Base-by-base conservation (phyloP, 441 rosid species). In the Manihot esculenta region DNA sequence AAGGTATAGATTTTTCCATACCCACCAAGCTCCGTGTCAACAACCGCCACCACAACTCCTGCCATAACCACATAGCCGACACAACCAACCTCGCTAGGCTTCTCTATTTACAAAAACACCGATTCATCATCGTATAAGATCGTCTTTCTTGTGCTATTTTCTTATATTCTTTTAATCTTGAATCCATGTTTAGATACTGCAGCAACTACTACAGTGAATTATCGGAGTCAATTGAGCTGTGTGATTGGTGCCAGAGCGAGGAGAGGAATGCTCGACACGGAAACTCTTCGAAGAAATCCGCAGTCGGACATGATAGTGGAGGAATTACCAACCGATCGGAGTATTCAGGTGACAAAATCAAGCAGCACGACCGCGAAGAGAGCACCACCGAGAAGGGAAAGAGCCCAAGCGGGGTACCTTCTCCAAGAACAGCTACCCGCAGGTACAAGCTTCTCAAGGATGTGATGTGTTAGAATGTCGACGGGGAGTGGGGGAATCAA, bases 401-500 rank as follows among this genome's bases (percentile, higher is more conserved):
- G 79, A 76, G 78, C 71, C 79, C 75, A 1, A 72, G 80, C 11
- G 83, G 93, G 0, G 79, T 79, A 10, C 96, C 96, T 14, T 90
- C 97, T 64, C 97, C 97, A 11, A 73, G 95, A 75, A 72, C 94
- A 1, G 77, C 90, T 1, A 86, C 96, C 13, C 94, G 99, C 75
- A 86, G 97, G 95, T 94, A 94, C 86, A 94, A 94, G 97, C 95
- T 94, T 68, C 99, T 94, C 77, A 94, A 94, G 89, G 99, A 94
- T 77, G 99, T 94, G 67, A 90, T 94, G 97, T 92, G 97, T 72
- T 91, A 75, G 53, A 51, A 20, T 6, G 41, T 35, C 5, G 41
- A 35, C 41, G 17, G 45, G 13, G 38, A n/a, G 21, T 13, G 13
- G 30, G 30, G 30, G 60, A 24, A 33, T 23, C 8, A 47, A 64